Evolutionary conservation across 1,284 basidiomycete genomes (phyloP).

Genomic region (Pterula multifida): DNA sequence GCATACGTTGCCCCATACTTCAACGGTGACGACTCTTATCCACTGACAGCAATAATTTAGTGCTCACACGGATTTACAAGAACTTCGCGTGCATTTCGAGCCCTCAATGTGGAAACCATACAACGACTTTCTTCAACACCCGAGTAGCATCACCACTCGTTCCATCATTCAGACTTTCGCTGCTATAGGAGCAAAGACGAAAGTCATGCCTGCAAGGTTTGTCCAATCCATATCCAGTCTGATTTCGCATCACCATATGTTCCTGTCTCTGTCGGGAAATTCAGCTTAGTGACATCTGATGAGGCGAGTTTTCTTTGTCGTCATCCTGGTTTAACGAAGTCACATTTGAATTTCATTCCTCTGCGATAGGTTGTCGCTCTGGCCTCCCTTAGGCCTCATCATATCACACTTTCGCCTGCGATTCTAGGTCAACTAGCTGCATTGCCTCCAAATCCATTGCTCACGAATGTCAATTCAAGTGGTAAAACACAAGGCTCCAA

Average conservation of each 20-base stretch:
- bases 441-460: conserved; percentile 11
- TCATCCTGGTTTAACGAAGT: background rate
- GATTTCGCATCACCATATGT: background rate
- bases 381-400: conserved; percentile 27
- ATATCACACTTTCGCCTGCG: conserved; percentile 31
- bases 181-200: conserved; percentile 25
- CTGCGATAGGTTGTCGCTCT: conserved; percentile 27
- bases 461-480: background rate
- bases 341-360: background rate
- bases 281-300: conserved; percentile 30
- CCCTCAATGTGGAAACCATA: conserved; percentile 29
- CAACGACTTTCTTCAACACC: conserved; percentile 27
- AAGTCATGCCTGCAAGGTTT: conserved; percentile 41
- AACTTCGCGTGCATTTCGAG: conserved; percentile 37
- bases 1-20: conserved; percentile 37
- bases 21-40: conserved; percentile 22
- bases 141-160: conserved; percentile 26
- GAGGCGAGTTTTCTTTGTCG: conserved; percentile 19
- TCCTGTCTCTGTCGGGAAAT: conserved; percentile 1
- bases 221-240: no score
- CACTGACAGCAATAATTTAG: background rate
- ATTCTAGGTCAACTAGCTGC: conserved; percentile 30
- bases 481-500: no score
- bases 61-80: conserved; percentile 13
- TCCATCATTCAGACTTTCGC: conserved; percentile 26